Percentiles rank a stretch among this genome's conserved stretches.
Conservation (phyloP, 73 alveolate species). For the Breviolum minutum region DNA sequence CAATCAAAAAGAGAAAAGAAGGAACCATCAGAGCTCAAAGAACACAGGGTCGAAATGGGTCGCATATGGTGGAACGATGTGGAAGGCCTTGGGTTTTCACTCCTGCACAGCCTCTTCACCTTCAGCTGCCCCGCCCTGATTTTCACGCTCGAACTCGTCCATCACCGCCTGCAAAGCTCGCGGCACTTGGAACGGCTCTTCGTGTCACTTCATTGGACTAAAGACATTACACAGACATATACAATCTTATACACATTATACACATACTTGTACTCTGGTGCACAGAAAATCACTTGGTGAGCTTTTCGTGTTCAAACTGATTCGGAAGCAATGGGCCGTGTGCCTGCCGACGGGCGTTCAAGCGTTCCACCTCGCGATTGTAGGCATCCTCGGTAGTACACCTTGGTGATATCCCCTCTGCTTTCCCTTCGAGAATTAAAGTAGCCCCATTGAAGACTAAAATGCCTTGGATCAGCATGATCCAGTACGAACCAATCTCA, state of each 20-base stretch:
- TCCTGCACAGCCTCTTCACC: constrained; percentile 34
- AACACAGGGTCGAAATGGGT: not conserved
- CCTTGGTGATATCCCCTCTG: not conserved
- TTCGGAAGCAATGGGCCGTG: not conserved
- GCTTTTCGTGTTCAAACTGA: not conserved
- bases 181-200: too few species aligned
- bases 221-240: too few species aligned
- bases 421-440: too few species aligned
- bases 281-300: not conserved
- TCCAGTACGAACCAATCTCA: too few species aligned
- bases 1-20: too few species aligned
- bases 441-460: not conserved
- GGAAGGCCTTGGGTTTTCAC: not conserved
- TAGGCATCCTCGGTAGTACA: constrained; percentile 80
- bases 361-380: constrained; percentile 61
- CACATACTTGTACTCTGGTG: not conserved
- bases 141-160: constrained; percentile 65
- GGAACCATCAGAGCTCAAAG: too few species aligned
- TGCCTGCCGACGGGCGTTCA: constrained; percentile 64
- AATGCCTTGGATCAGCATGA: too few species aligned
- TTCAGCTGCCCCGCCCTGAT: constrained; percentile 43
- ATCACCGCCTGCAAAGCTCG: constrained; percentile 34
- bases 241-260: not conserved
- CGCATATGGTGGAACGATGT: not conserved
- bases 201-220: too few species aligned